These are phyloP conservation scores for Gloeostereum incarnatum DNA, from an alignment of 768 basidiomycete species.

Conservation along the genomic window DNA sequence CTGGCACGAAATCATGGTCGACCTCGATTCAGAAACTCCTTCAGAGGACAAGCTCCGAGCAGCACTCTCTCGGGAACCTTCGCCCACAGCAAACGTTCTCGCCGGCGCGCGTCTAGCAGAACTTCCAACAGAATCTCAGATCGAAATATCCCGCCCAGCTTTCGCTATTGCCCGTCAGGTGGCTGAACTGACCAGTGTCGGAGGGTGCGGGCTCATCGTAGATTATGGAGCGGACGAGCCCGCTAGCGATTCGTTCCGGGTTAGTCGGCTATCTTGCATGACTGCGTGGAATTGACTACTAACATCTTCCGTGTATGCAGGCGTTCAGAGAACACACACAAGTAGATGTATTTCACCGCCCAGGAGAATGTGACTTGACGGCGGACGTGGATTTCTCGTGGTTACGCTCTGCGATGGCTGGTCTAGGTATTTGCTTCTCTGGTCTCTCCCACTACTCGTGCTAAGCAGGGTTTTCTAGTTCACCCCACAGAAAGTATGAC, in stretches of 20 bases:
- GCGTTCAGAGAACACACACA: conserved; percentile 86
- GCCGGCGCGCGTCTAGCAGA: conserved; percentile 51
- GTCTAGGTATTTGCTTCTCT: conserved; percentile 39
- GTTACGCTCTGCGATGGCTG: conserved; percentile 66
- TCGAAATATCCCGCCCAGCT: conserved; percentile 74
- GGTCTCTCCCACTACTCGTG: not conserved
- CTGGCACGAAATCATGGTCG: conserved; percentile 81
- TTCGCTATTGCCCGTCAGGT: conserved; percentile 62
- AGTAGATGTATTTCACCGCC: conserved; percentile 74
- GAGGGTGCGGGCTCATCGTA: conserved; percentile 67
- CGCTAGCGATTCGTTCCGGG: conserved; percentile 73
- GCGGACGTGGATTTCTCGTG: conserved; percentile 96
- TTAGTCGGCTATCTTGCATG: conserved; percentile 25
- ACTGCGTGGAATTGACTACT: not conserved
- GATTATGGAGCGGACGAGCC: conserved; percentile 80
- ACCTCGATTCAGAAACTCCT: conserved; percentile 13
- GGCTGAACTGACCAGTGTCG: conserved; percentile 39
- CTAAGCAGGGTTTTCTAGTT: conserved; percentile 15
- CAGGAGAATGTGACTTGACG: conserved; percentile 88
- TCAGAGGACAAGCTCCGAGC: conserved; percentile 35
- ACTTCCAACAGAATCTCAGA: conserved; percentile 57
- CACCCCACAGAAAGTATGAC: conserved; percentile 57
- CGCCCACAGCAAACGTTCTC: conserved; percentile 42
- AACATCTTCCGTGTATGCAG: too few species aligned
- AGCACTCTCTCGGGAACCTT: conserved; percentile 54